These are phyloP conservation scores for Plantago rigida DNA, from an alignment of 305 asterid species.

Conservation along the genomic window DNA sequence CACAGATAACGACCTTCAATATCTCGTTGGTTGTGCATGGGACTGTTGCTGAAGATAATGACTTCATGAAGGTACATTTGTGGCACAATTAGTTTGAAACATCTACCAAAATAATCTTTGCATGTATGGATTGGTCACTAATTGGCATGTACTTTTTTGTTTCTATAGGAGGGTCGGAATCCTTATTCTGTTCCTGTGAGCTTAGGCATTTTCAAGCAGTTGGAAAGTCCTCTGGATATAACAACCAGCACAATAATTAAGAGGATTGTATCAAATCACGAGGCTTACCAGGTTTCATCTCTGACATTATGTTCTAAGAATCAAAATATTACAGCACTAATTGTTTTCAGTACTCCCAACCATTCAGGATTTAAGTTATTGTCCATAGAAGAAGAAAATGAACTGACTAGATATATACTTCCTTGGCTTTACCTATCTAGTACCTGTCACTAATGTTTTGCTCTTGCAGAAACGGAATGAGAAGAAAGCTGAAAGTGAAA, in stretches of 20 bases:
- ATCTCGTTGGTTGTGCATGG: slow-evolving; percentile 93
- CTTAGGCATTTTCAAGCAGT: slow-evolving; percentile 57
- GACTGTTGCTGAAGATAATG: slow-evolving; percentile 80
- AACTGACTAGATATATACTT: no score
- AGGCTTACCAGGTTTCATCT: slow-evolving; percentile 71
- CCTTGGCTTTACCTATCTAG: neutral
- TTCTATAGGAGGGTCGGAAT: slow-evolving; percentile 56
- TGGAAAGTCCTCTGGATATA: slow-evolving; percentile 85
- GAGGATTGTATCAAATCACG: slow-evolving; percentile 91
- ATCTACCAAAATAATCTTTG: neutral
- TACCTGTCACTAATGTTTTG: neutral
- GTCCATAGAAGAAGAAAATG: no score
- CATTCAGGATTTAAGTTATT: no score
- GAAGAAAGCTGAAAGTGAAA: slow-evolving; percentile 78
- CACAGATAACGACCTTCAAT: slow-evolving; percentile 80
- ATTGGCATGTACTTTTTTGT: slow-evolving; percentile 19
- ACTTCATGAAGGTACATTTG: slow-evolving; percentile 59
- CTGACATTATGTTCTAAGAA: neutral
- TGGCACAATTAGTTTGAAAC: slow-evolving; percentile 16
- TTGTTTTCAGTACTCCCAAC: no score
- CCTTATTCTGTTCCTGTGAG: slow-evolving; percentile 72
- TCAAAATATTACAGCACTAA: neutral
- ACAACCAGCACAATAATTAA: slow-evolving; percentile 87
- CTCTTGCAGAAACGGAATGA: slow-evolving; percentile 74
- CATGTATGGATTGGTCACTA: slow-evolving; percentile 8